Conservation (phyloP, 2,329 filamentous ascomycete genomes). For the Penicillium sp. region DNA sequence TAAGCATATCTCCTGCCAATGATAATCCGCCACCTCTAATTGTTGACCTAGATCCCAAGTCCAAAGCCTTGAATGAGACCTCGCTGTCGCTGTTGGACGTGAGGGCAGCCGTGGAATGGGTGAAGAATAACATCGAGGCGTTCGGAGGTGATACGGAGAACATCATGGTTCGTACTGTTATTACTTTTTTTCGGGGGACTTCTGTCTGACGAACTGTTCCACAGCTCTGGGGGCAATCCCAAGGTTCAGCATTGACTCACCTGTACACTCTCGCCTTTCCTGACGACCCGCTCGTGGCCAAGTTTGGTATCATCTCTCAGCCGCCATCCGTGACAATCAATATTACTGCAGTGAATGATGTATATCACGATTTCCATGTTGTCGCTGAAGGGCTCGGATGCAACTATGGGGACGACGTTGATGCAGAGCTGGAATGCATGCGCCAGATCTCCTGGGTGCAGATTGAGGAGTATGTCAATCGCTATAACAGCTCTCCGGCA, state of each 20-base stretch:
- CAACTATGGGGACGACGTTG: constrained; percentile 18
- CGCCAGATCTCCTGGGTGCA: constrained; percentile 21
- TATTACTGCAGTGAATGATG: constrained; percentile 13
- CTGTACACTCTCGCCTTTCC: constrained; percentile 24
- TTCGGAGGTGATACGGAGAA: constrained; percentile 33
- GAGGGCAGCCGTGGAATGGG: constrained; percentile 27
- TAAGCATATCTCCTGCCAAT: no score
- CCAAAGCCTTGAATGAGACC: not conserved
- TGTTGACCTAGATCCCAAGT: constrained; percentile 19
- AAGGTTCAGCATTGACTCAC: constrained; percentile 21
- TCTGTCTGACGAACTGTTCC: no score
- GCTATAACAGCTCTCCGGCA: constrained; percentile 19
- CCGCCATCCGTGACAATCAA: constrained; percentile 9
- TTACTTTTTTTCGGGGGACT: no score
- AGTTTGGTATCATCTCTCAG: constrained; percentile 16
- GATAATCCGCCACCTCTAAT: no score
- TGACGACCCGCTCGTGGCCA: constrained; percentile 21
- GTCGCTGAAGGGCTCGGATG: constrained; percentile 28
- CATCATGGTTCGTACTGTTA: constrained; percentile 19
- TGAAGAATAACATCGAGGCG: constrained; percentile 29
- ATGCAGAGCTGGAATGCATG: constrained; percentile 28
- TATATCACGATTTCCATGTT: constrained; percentile 27
- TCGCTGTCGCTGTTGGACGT: constrained; percentile 16
- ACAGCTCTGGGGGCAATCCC: constrained; percentile 23
- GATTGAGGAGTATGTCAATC: constrained; percentile 25